These are phyloP conservation scores for Colletotrichum spaethianum DNA, from an alignment of 2,329 filamentous ascomycete genomes.

Conservation along the genomic window DNA sequence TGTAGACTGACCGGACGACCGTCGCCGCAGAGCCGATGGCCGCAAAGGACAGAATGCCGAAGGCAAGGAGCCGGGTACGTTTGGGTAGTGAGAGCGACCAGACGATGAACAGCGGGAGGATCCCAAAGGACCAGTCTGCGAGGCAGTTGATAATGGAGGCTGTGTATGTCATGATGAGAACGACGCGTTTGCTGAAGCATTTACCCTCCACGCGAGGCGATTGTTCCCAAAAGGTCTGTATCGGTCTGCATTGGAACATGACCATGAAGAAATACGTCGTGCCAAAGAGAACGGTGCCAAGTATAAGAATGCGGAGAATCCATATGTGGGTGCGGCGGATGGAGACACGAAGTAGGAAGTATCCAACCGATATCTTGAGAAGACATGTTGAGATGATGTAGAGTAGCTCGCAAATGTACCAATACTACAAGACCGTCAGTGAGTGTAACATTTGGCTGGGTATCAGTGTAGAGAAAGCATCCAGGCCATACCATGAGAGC, in stretches of 20 bases:
- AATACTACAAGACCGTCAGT: slow-evolving; percentile 46
- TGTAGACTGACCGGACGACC: slow-evolving; percentile 59
- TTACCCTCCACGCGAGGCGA: slow-evolving; percentile 47
- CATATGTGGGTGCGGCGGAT: slow-evolving; percentile 50
- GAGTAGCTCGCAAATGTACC: slow-evolving; percentile 59
- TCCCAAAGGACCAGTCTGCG: slow-evolving; percentile 57
- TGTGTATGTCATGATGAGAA: slow-evolving; percentile 51
- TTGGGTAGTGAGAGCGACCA: slow-evolving; percentile 58
- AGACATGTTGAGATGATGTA: slow-evolving; percentile 54
- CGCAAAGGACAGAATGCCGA: slow-evolving; percentile 50
- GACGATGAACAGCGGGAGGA: slow-evolving; percentile 57
- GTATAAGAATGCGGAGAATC: slow-evolving; percentile 54
- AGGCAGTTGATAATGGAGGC: slow-evolving; percentile 56
- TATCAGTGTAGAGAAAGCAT: too few relatives aligned
- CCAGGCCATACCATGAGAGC: slow-evolving; percentile 49
- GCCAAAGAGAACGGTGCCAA: slow-evolving; percentile 53
- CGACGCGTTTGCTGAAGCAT: slow-evolving; percentile 49
- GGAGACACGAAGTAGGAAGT: slow-evolving; percentile 59
- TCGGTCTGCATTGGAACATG: slow-evolving; percentile 57
- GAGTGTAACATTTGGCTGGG: neutral
- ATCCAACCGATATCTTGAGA: slow-evolving; percentile 58
- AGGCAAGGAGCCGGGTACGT: slow-evolving; percentile 55
- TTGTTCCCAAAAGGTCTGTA: slow-evolving; percentile 55
- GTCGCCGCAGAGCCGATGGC: slow-evolving; percentile 55
- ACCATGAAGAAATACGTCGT: slow-evolving; percentile 58